phyloP scores from a whole-genome alignment of 306 rosid genomes.

The Lotus japonicus region DNA sequence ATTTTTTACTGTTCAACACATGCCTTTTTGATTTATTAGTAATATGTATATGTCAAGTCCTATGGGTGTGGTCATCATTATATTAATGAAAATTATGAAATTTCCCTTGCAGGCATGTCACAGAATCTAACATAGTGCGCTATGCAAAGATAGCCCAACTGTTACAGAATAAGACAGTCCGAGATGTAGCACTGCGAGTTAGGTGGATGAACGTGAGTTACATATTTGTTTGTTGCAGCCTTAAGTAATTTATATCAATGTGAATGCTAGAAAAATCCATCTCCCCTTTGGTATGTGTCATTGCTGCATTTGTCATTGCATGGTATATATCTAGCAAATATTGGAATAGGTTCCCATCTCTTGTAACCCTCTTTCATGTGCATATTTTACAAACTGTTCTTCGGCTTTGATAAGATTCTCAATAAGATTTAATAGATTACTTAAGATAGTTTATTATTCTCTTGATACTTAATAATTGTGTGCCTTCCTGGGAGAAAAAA shows the following conservation, averaged over 20 bases:
- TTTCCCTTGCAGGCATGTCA: conserved; percentile 35
- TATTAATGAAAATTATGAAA: conserved; percentile 13
- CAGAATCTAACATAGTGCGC: conserved; percentile 60
- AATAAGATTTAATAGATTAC: not conserved
- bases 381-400: not conserved
- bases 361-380: not conserved
- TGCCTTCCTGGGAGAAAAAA: conserved; percentile 15
- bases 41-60: not conserved
- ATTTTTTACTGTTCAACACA: not conserved
- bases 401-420: not conserved
- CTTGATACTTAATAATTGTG: not conserved
- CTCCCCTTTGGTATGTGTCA: not conserved
- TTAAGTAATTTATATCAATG: conserved; percentile 3
- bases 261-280: not conserved
- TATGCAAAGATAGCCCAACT: conserved; percentile 83
- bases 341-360: not conserved
- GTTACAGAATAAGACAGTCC: conserved; percentile 79
- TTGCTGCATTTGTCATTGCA: not conserved
- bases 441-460: not conserved
- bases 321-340: not conserved
- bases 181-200: conserved; percentile 91
- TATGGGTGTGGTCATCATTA: not conserved
- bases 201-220: conserved; percentile 95
- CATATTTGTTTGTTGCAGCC: not conserved
- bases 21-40: conserved; percentile 11